phyloP scores from a whole-genome alignment of 2,329 filamentous ascomycete genomes.

The Epichloe baconii region DNA sequence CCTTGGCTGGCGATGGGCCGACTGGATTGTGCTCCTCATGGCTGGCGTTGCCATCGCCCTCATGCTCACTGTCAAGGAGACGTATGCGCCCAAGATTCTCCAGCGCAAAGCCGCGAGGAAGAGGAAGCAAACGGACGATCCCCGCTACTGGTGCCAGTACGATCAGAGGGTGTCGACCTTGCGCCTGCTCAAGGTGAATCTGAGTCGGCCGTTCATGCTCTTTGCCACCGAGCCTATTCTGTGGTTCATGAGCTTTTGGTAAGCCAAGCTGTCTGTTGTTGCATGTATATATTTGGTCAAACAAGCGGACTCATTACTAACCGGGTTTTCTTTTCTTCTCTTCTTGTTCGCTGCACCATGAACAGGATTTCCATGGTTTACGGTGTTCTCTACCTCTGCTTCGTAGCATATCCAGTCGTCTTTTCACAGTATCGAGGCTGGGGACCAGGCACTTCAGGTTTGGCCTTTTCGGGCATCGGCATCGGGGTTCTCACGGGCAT shows the following conservation, averaged over 20 bases:
- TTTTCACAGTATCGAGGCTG: constrained; percentile 66
- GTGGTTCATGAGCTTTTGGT: constrained; percentile 57
- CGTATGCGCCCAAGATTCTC: constrained; percentile 61
- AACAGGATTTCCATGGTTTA: constrained; percentile 68
- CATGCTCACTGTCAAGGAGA: constrained; percentile 54
- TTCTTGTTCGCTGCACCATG: too few species aligned
- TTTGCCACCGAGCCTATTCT: constrained; percentile 70
- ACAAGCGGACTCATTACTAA: not conserved
- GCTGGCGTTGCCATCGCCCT: constrained; percentile 47
- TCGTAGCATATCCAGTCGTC: constrained; percentile 80
- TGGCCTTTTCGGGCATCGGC: constrained; percentile 65
- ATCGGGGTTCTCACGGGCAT: constrained; percentile 50
- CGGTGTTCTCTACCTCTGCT: constrained; percentile 78
- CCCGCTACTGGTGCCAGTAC: constrained; percentile 67
- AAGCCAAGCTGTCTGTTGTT: constrained; percentile 11
- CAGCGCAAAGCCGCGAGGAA: constrained; percentile 49
- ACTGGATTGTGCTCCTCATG: constrained; percentile 68
- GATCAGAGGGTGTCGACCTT: constrained; percentile 56
- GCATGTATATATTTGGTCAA: not conserved
- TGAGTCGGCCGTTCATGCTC: constrained; percentile 67
- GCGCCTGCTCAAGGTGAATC: constrained; percentile 57
- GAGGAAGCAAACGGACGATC: constrained; percentile 56
- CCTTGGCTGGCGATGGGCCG: constrained; percentile 79
- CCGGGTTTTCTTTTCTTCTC: too few species aligned
- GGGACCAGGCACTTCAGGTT: constrained; percentile 57